Base-by-base conservation (phyloP, 257 asterid species). In the Rubia yunnanensis region DNA sequence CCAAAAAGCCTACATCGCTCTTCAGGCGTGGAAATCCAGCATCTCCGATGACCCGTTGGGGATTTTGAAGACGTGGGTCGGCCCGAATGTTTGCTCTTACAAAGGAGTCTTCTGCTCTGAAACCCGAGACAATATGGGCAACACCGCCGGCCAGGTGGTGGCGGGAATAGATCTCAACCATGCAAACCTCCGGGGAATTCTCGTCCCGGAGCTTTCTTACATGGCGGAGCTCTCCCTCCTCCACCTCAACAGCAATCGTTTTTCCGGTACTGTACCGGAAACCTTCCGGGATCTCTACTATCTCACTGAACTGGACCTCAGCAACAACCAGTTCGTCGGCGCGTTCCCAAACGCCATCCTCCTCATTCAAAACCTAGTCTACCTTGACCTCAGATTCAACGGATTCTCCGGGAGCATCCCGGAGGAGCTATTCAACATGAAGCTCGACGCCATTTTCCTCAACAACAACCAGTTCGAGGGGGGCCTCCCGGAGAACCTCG, bases 11-110 rank as follows among this genome's bases (percentile, higher is more conserved):
- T 89, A 86, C 78, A 64, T 76, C 53, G 95, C 87, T 64, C 92
- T 92, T 6, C 96, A 89, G 73, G 71, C 95, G n/a, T 91, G 98
- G 98, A 91, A 91, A 78, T 76, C 85, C 36, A 89, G 86, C 70
- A 88, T 91, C 6, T 69, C 94, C 5, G 85, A 81, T 59, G 96
- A 91, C 24, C 96, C 96, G 2, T 24, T 26, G 5, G 87, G 94
- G 35, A 61, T 88, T 53, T 38, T 76, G 60, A 63, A 57, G 0
- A 61, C 83, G 5, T 91, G 96, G 98, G 78, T 80, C 8, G 98
- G 95, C 49, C 17, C 82, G 26, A 79, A 88, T 74, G 95, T 91
- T 13, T 91, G 98, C 44, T 48, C 70, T 23, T 91, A 91, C 80
- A 87, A 64, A 70, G 98, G 96, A 5, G 66, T 89, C 2, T 89